A percentile compares a stretch with the other conserved stretches of the same genome.
These are phyloP conservation scores for Rachicladosporium sp. DNA, from an alignment of 2,329 filamentous ascomycete genomes.

Conservation along the genomic window DNA sequence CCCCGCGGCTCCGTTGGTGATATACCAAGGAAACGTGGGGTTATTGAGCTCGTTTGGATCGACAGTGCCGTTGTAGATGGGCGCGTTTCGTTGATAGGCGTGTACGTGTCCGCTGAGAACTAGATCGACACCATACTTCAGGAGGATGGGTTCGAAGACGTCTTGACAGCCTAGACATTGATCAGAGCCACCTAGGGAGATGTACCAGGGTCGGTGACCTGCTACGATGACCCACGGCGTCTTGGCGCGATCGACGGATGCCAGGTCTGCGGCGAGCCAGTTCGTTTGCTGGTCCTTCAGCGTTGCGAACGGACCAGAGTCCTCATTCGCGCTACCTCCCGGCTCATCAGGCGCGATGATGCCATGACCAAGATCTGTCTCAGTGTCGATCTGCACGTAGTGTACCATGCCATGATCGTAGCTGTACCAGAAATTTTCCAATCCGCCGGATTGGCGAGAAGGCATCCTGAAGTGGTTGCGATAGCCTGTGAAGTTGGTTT, in stretches of 20 bases:
- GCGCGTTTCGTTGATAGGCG: conserved; percentile 34
- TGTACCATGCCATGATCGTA: conserved; percentile 42
- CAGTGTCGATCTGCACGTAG: conserved; percentile 36
- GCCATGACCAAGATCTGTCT: conserved; percentile 39
- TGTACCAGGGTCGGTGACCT: conserved; percentile 39
- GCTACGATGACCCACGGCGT: conserved; percentile 40
- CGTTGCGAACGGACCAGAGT: conserved; percentile 36
- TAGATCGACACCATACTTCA: conserved; percentile 35
- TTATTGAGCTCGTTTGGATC: conserved; percentile 34
- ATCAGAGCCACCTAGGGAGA: conserved; percentile 23
- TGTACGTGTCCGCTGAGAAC: conserved; percentile 34
- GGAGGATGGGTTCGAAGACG: conserved; percentile 35
- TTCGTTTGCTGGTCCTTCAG: conserved; percentile 33
- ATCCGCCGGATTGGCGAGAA: conserved; percentile 34
- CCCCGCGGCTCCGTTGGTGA: conserved; percentile 40
- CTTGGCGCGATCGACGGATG: conserved; percentile 32
- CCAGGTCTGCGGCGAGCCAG: conserved; percentile 35
- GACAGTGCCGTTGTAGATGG: conserved; percentile 25
- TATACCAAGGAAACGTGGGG: conserved; percentile 37
- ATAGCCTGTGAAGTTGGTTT: conserved; percentile 39
- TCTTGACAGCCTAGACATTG: conserved; percentile 28
- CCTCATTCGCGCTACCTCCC: conserved; percentile 30
- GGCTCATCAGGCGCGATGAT: conserved; percentile 31
- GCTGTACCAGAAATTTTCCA: conserved; percentile 41
- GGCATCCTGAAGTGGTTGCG: conserved; percentile 42